A percentile compares a stretch with the other conserved stretches of the same genome.
These are phyloP conservation scores for Fonsecaea monophora DNA, from an alignment of 2,329 filamentous ascomycete genomes.

Conservation along the genomic window DNA sequence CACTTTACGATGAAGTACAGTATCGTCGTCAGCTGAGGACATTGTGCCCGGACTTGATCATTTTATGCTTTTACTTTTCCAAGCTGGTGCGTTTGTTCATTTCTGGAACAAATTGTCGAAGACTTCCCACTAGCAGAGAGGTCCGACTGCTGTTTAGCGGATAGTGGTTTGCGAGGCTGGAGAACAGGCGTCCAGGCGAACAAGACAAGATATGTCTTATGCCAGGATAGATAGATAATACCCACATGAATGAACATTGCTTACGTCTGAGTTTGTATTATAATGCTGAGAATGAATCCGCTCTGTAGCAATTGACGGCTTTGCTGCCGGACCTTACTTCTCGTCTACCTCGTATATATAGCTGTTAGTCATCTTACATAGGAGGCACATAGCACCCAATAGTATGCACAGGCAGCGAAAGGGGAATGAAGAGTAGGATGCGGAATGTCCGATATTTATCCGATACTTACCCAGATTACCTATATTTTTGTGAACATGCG, in stretches of 20 bases:
- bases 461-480: too few relatives aligned
- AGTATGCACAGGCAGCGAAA: too few relatives aligned
- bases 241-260: slow-evolving; percentile 9
- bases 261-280: neutral
- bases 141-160: slow-evolving; percentile 17
- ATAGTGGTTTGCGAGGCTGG: neutral
- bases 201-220: slow-evolving; percentile 15
- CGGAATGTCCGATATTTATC: too few relatives aligned
- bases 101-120: slow-evolving; percentile 7
- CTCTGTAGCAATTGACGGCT: too few relatives aligned
- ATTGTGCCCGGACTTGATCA: slow-evolving; percentile 10
- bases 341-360: too few relatives aligned
- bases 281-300: too few relatives aligned
- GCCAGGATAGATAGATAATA: slow-evolving; percentile 29
- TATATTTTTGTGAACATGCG: too few relatives aligned
- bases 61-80: slow-evolving; percentile 14
- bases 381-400: too few relatives aligned
- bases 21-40: slow-evolving; percentile 6
- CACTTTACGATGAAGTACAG: slow-evolving; percentile 13
- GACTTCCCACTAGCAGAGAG: neutral
- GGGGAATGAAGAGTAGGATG: too few relatives aligned
- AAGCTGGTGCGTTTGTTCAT: slow-evolving; percentile 8
- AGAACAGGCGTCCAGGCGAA: slow-evolving; percentile 15
- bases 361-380: too few relatives aligned
- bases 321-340: too few relatives aligned